Evolutionary conservation across 129 eudicot species (phyloP).

Genomic region (Cynara cardunculus): DNA sequence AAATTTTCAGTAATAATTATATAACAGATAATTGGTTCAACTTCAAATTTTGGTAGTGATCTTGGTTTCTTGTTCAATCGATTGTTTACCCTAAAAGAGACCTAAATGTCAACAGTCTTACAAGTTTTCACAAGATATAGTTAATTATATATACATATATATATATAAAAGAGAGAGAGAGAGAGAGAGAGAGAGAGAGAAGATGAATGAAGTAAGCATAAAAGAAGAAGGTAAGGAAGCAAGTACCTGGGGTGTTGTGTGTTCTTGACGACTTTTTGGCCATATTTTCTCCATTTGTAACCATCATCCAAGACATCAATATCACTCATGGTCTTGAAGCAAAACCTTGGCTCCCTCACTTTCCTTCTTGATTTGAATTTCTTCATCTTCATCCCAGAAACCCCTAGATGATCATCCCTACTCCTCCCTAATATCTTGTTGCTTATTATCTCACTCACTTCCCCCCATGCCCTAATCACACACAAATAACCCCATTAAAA

Average conservation of each 20-base stretch:
- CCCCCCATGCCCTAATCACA: slow-evolving; percentile 65
- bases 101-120: background rate
- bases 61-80: background rate
- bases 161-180: background rate
- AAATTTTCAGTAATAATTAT: background rate
- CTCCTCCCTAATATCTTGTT: slow-evolving; percentile 35
- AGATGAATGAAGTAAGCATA: background rate
- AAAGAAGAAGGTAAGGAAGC: background rate
- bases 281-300: slow-evolving; percentile 83
- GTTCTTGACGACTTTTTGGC: slow-evolving; percentile 92
- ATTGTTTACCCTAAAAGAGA: background rate
- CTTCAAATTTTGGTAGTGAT: background rate
- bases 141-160: background rate
- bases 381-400: slow-evolving; percentile 54
- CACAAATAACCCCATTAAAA: background rate
- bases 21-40: background rate
- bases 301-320: slow-evolving; percentile 91
- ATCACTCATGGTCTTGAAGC: slow-evolving; percentile 92
- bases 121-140: background rate
- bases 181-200: too few relatives aligned
- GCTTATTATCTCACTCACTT: slow-evolving; percentile 41
- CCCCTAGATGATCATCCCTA: slow-evolving; percentile 38
- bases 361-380: slow-evolving; percentile 74
- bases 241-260: slow-evolving; percentile 85
- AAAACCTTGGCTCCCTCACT: slow-evolving; percentile 89